These are phyloP conservation scores for Melastoma candidum DNA, from an alignment of 441 rosid genomes.

Conservation along the genomic window DNA sequence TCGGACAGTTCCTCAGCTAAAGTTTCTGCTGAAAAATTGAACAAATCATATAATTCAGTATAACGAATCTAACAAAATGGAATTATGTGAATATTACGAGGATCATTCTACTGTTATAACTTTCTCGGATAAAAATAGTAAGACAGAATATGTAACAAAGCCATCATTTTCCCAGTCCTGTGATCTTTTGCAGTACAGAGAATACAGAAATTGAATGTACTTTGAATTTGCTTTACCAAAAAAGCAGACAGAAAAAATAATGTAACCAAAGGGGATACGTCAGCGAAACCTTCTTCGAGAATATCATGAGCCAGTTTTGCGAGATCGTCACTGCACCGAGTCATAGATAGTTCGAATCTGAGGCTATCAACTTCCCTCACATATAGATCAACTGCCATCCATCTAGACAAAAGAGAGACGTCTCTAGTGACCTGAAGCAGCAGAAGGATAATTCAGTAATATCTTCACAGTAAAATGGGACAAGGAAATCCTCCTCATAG, in stretches of 20 bases:
- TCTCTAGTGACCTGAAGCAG: slow-evolving; percentile 80
- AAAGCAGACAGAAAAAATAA: neutral
- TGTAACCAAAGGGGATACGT: slow-evolving; percentile 15
- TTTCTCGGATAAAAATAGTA: too few species aligned
- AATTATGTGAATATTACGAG: too few species aligned
- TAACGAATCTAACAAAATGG: too few species aligned
- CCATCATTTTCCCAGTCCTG: too few species aligned
- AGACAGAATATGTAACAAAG: too few species aligned
- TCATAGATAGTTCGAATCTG: slow-evolving; percentile 88
- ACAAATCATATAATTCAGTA: neutral
- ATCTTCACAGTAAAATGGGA: slow-evolving; percentile 3
- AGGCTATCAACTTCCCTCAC: slow-evolving; percentile 85
- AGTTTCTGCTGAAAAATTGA: slow-evolving; percentile 37
- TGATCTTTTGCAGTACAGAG: too few species aligned
- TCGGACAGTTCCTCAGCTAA: slow-evolving; percentile 48
- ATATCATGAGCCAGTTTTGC: slow-evolving; percentile 70
- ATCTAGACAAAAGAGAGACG: slow-evolving; percentile 89
- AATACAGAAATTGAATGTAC: too few species aligned
- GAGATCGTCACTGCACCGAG: slow-evolving; percentile 52
- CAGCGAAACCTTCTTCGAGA: slow-evolving; percentile 65
- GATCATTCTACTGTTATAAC: too few species aligned
- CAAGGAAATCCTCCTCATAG: neutral
- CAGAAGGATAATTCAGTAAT: slow-evolving; percentile 8
- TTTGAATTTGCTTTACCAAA: too few species aligned
- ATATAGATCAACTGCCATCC: slow-evolving; percentile 96